These are phyloP conservation scores for Amoebophrya sp. DNA, from an alignment of 169 alveolate species.

Conservation along the genomic window DNA sequence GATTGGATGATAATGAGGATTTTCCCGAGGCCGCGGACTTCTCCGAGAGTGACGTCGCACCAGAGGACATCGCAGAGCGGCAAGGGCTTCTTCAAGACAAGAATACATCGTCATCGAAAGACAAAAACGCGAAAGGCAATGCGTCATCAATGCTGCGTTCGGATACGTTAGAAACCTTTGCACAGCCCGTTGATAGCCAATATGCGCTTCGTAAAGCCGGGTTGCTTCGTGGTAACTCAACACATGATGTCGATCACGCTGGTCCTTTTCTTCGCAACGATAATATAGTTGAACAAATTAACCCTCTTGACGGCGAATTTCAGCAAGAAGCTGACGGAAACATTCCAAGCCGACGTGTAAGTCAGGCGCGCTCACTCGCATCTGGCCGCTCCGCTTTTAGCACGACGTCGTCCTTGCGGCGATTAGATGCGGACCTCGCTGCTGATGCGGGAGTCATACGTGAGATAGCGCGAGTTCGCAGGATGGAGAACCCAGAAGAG, in stretches of 20 bases:
- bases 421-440: neutral
- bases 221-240: neutral
- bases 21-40: slow-evolving; percentile 2
- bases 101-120: no score
- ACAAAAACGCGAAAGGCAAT: no score
- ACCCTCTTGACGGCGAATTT: neutral
- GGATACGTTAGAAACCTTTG: no score
- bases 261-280: neutral
- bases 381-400: neutral
- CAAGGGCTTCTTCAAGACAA: no score
- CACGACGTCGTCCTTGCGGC: neutral
- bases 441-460: neutral
- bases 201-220: neutral
- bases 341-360: neutral
- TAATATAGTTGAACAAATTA: neutral
- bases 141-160: no score
- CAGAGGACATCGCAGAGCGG: no score
- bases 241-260: neutral
- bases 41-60: neutral
- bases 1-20: neutral
- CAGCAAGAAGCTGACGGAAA: neutral
- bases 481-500: neutral
- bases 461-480: neutral
- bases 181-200: neutral
- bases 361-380: neutral